Percentiles rank a stretch among this genome's conserved stretches.
These are phyloP conservation scores for Trichosporon sp. DNA, from an alignment of 1,284 basidiomycete species.

Conservation along the genomic window DNA sequence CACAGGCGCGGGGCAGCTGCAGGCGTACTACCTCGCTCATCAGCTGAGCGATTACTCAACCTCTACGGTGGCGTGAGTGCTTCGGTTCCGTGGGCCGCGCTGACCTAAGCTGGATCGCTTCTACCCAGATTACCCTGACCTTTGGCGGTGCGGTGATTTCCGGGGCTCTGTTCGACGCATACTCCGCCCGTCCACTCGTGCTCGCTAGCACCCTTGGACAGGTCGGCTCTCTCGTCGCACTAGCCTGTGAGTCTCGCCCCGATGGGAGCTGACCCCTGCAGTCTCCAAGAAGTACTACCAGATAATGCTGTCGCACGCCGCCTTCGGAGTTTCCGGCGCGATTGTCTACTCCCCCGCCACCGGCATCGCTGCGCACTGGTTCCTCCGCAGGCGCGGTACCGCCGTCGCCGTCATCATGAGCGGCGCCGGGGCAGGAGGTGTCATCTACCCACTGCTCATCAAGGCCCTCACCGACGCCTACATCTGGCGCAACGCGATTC, in stretches of 20 bases:
- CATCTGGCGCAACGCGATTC: slow-evolving; percentile 26
- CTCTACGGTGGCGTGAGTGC: slow-evolving; percentile 39
- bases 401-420: slow-evolving; percentile 43
- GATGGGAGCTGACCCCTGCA: slow-evolving; percentile 5
- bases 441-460: slow-evolving; percentile 45
- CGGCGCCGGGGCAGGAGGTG: slow-evolving; percentile 43
- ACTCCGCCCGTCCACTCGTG: slow-evolving; percentile 22
- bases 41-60: slow-evolving; percentile 37
- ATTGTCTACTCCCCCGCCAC: slow-evolving; percentile 42
- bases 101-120: slow-evolving; percentile 22
- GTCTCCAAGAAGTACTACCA: slow-evolving; percentile 47
- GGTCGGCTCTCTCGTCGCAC: slow-evolving; percentile 30
- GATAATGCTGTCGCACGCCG: slow-evolving; percentile 40
- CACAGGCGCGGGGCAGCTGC: slow-evolving; percentile 41
- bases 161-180: slow-evolving; percentile 26
- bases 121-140: slow-evolving; percentile 31
- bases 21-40: slow-evolving; percentile 37
- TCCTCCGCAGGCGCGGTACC: slow-evolving; percentile 36
- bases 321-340: slow-evolving; percentile 37
- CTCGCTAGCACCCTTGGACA: slow-evolving; percentile 27
- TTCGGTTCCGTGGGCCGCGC: not conserved
- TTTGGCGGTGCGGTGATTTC: slow-evolving; percentile 33
- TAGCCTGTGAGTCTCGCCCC: slow-evolving; percentile 35
- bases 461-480: slow-evolving; percentile 30
- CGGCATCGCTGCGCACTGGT: slow-evolving; percentile 46